Evolutionary conservation across 164 flowering plant genomes (phyloP).

Genomic region (Echeveria elegans): DNA sequence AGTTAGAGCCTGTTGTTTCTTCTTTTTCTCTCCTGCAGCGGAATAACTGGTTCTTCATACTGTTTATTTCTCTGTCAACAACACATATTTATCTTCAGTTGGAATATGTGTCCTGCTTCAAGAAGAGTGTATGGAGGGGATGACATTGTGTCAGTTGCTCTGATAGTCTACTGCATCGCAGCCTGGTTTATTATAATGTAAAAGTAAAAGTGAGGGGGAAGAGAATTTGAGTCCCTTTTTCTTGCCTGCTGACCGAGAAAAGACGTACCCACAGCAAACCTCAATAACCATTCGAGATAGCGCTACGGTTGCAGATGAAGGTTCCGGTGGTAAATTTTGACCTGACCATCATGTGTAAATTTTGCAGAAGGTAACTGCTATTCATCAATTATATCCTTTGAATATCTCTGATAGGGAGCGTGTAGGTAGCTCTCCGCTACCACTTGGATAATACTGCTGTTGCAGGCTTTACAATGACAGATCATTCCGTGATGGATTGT

Average conservation of each 20-base stretch:
- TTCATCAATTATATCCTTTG: not conserved
- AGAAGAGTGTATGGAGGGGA: constrained; percentile 20
- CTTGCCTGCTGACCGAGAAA: not conserved
- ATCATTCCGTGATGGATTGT: not conserved
- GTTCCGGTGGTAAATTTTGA: not conserved
- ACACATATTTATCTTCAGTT: constrained; percentile 53
- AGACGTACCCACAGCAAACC: not conserved
- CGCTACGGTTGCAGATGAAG: not conserved
- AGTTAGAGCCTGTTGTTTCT: too few relatives aligned
- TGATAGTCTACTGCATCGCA: constrained; percentile 66
- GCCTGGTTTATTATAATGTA: constrained; percentile 64
- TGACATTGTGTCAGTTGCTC: constrained; percentile 47
- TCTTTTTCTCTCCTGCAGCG: constrained; percentile 49
- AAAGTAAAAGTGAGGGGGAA: not conserved
- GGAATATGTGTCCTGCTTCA: constrained; percentile 32
- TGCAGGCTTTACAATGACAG: not conserved
- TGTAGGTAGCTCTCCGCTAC: not conserved
- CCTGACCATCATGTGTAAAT: not conserved
- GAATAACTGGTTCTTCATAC: constrained; percentile 70
- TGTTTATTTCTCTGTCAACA: constrained; percentile 63
- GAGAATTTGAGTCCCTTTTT: not conserved
- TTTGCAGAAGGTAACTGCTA: not conserved
- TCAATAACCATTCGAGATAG: not conserved
- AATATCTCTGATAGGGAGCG: not conserved
- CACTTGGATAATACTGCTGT: not conserved